phyloP scores from a whole-genome alignment of 2,329 filamentous ascomycete genomes.

The Plenodomus lindquistii region DNA sequence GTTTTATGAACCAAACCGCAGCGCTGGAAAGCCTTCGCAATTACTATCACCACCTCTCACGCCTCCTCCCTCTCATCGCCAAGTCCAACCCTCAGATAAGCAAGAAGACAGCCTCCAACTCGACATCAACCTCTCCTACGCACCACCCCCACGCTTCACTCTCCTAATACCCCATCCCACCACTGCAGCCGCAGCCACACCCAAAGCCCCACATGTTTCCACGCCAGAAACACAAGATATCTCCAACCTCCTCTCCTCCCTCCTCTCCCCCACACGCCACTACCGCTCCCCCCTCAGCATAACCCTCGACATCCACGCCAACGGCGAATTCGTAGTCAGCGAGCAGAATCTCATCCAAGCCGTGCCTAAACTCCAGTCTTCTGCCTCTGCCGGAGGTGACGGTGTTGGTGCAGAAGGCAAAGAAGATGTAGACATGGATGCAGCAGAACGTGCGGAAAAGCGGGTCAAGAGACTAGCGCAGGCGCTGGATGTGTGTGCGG shows the following conservation, averaged over 20 bases:
- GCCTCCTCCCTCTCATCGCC: background rate
- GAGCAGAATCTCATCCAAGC: conserved; percentile 61
- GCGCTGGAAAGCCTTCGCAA: conserved; percentile 6
- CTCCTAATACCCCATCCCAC: conserved; percentile 36
- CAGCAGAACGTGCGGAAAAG: conserved; percentile 26
- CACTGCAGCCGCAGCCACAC: conserved; percentile 1
- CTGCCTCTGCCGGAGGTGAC: background rate
- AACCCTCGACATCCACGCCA: conserved; percentile 62
- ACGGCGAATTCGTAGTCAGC: conserved; percentile 62
- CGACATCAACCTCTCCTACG: conserved; percentile 38
- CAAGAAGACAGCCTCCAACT: conserved; percentile 18
- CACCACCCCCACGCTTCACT: conserved; percentile 37
- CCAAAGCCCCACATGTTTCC: background rate
- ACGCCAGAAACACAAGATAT: conserved; percentile 5
- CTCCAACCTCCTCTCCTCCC: conserved; percentile 16
- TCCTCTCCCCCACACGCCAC: conserved; percentile 21
- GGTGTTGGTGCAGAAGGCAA: background rate
- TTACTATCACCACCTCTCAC: conserved; percentile 20
- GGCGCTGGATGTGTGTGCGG: conserved; percentile 53
- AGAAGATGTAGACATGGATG: conserved; percentile 32
- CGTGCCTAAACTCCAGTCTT: conserved; percentile 14
- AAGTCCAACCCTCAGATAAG: background rate
- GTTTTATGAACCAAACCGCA: conserved; percentile 49
- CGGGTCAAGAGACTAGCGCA: conserved; percentile 44
- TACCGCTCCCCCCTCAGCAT: conserved; percentile 55